Conservation (phyloP, 2,329 filamentous ascomycete genomes). For the Pseudopithomyces chartarum region DNA sequence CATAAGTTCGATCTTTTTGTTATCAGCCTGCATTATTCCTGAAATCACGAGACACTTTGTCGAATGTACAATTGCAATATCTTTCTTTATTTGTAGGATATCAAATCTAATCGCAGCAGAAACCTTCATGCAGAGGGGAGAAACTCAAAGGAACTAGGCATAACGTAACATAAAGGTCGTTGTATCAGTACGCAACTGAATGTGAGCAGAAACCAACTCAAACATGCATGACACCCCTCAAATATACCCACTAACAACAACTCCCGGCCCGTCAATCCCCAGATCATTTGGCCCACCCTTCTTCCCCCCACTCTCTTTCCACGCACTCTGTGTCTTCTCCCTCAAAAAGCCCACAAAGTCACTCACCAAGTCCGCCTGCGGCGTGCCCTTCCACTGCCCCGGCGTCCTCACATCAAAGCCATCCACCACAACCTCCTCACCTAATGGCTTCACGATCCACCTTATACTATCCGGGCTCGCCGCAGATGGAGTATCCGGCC, state of each 20-base stretch:
- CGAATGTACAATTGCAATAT: no score
- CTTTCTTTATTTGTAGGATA: no score
- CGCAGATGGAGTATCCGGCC: slow-evolving; percentile 40
- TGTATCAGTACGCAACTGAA: no score
- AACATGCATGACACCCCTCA: background rate
- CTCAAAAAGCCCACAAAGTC: slow-evolving; percentile 22
- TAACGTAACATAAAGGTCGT: no score
- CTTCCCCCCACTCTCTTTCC: slow-evolving; percentile 19
- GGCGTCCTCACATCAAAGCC: slow-evolving; percentile 35
- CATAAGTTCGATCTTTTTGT: no score
- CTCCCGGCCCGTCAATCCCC: slow-evolving; percentile 25
- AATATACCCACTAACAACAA: slow-evolving; percentile 23
- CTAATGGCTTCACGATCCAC: slow-evolving; percentile 25
- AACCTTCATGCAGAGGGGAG: no score
- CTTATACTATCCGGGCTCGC: slow-evolving; percentile 17
- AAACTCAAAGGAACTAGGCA: no score
- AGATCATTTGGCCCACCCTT: slow-evolving; percentile 22
- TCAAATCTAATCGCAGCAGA: no score
- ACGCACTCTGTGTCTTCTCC: slow-evolving; percentile 23
- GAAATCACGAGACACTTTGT: no score
- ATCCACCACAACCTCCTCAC: slow-evolving; percentile 34
- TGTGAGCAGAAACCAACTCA: background rate
- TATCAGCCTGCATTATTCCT: no score
- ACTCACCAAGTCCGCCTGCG: slow-evolving; percentile 24
- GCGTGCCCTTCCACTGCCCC: slow-evolving; percentile 28